Evolutionary conservation across 1,284 basidiomycete species (phyloP), one percentile per base, ranked within the genome.

Genomic region (Ustilago nuda): DNA sequence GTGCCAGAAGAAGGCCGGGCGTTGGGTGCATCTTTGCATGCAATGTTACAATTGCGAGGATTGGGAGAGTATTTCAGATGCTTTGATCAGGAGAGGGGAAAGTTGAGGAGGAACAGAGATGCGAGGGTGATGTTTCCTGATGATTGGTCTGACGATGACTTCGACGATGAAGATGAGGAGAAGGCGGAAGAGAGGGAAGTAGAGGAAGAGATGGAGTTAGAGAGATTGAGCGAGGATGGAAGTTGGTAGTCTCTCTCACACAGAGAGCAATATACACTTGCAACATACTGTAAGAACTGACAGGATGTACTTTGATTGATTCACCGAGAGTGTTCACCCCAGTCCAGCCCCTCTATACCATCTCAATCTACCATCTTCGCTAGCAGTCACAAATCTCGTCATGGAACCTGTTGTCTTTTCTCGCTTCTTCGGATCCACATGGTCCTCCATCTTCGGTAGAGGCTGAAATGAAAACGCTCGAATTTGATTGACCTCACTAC

Each of bases 331-430:
- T 17, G 17, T 36, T 37, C 37, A 72, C 2, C 70, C 70, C 5
- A 72, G 57, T 8, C 77, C 77, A 23, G 77, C 77, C 35, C 70
- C 68, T 35, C 77, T 56, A 53, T 79, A 76, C 63, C 58, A 73
- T 5, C 70, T 58, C 27, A 79, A 48, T 15, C 15, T 59, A 8
- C 70, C 77, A 30, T 76, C 73, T 8, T 76, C 61, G 15, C 77
- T 70, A 5, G 65, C 77, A 0, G 70, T 74, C 7, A 76, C 70
- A 50, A 79, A 79, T 19, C 68, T 66, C 1, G 64, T 61, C 71
- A 68, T 68, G 11, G 61, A 17, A 37, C 13, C 52, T 30, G 7
- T 8, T 35, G 17, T 19, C 37, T 4, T 12, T 15, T 12, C 7
- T 7, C 35, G 15, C 60, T n/a, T 6, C 19, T 4, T 13, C n/a